Conservation (phyloP, 1,284 basidiomycete genomes). For the Ceratobasidium papillatum region DNA sequence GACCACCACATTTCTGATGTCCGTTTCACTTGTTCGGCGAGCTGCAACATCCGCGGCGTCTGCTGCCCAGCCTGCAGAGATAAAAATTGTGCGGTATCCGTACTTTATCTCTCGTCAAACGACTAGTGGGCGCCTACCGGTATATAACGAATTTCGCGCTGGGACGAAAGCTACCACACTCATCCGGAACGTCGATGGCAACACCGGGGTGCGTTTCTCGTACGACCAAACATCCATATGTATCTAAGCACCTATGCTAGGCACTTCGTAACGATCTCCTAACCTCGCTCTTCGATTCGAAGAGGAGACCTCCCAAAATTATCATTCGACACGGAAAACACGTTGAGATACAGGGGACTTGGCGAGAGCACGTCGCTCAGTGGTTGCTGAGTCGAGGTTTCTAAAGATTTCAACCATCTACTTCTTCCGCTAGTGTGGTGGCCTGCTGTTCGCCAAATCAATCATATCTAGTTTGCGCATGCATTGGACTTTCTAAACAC, state of each 20-base stretch:
- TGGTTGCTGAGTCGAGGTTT: slow-evolving; percentile 24
- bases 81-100: slow-evolving; percentile 17
- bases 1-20: not conserved
- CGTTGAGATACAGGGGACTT: slow-evolving; percentile 23
- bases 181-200: slow-evolving; percentile 35
- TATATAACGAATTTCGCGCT: slow-evolving; percentile 35
- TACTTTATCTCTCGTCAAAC: slow-evolving; percentile 24
- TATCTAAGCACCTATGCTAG: not conserved
- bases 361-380: slow-evolving; percentile 18
- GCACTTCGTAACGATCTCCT: slow-evolving; percentile 29
- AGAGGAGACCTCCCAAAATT: slow-evolving; percentile 14
- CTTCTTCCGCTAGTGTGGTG: not conserved
- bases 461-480: too few relatives aligned
- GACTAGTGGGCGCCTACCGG: slow-evolving; percentile 19
- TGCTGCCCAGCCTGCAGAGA: not conserved
- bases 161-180: slow-evolving; percentile 34
- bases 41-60: not conserved
- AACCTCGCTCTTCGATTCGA: slow-evolving; percentile 8
- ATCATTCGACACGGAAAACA: slow-evolving; percentile 34
- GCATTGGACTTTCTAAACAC: too few relatives aligned
- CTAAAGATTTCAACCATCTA: not conserved
- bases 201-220: slow-evolving; percentile 24
- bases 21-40: slow-evolving; percentile 18
- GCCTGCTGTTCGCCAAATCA: too few relatives aligned
- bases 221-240: not conserved